phyloP scores from a whole-genome alignment of 371 early-diverging fungal species.

The Synchytrium microbalum region DNA sequence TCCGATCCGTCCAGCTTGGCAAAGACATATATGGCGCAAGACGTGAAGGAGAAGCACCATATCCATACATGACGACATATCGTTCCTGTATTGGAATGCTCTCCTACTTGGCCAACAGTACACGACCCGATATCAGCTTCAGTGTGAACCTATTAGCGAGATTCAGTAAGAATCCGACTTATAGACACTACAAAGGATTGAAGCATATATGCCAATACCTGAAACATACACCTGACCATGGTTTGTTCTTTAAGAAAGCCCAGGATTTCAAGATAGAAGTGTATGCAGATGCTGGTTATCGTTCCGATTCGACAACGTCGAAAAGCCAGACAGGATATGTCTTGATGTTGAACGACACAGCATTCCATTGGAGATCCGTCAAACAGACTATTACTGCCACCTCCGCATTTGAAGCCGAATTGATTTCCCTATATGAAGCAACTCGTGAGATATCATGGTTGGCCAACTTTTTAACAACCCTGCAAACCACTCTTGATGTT shows the following conservation, averaged over 20 bases:
- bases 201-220: not conserved
- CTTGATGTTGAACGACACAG: too few species aligned
- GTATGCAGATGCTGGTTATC: too few species aligned
- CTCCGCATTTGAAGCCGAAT: not conserved
- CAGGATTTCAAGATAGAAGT: too few species aligned
- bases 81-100: slow-evolving; percentile 8
- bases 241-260: too few species aligned
- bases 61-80: slow-evolving; percentile 8
- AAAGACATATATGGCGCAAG: not conserved
- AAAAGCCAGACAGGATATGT: too few species aligned
- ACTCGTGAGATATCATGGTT: not conserved
- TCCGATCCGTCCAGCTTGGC: too few species aligned
- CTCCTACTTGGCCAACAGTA: slow-evolving; percentile 9
- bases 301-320: too few species aligned
- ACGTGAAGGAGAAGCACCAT: slow-evolving; percentile 1
- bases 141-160: slow-evolving; percentile 13
- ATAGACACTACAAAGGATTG: not conserved
- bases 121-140: slow-evolving; percentile 16
- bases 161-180: slow-evolving; percentile 4
- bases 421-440: not conserved
- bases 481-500: not conserved
- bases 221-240: not conserved
- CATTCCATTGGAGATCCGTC: too few species aligned
- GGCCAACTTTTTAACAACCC: not conserved
- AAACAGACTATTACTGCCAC: too few species aligned